These are phyloP conservation scores for Pichia pseudocactophila DNA, from an alignment of 805 yeast genomes.

Conservation along the genomic window DNA sequence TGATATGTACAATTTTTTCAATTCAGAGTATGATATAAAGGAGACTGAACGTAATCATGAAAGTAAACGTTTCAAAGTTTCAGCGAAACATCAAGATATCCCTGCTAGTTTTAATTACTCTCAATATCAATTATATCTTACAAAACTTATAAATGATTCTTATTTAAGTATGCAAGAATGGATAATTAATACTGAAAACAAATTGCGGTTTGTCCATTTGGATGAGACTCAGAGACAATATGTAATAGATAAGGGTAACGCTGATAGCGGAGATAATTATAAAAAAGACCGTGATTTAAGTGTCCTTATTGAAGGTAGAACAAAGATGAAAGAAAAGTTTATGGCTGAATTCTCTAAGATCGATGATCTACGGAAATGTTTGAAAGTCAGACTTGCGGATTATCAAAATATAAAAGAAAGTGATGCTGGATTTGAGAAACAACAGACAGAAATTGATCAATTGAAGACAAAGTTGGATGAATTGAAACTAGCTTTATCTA, in stretches of 20 bases:
- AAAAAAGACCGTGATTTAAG: slow-evolving; percentile 29
- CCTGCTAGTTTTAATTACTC: slow-evolving; percentile 12
- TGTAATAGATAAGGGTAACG: slow-evolving; percentile 31
- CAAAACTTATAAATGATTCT: slow-evolving; percentile 30
- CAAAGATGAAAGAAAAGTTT: slow-evolving; percentile 25
- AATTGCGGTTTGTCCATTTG: slow-evolving; percentile 21
- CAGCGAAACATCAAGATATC: background rate
- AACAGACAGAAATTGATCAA: slow-evolving; percentile 11
- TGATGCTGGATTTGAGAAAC: slow-evolving; percentile 3
- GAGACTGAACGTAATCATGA: background rate
- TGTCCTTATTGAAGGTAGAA: slow-evolving; percentile 22
- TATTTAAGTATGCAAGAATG: slow-evolving; percentile 23
- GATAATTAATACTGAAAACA: slow-evolving; percentile 15
- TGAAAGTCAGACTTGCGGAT: slow-evolving; percentile 10
- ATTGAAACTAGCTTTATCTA: slow-evolving; percentile 8
- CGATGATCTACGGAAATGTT: slow-evolving; percentile 3
- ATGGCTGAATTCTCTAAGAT: slow-evolving; percentile 20
- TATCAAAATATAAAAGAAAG: slow-evolving; percentile 7
- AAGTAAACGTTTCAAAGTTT: background rate
- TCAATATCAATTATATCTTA: slow-evolving; percentile 30
- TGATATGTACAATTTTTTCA: slow-evolving; percentile 14
- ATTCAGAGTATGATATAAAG: slow-evolving; percentile 7
- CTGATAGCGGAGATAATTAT: slow-evolving; percentile 33
- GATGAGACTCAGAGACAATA: slow-evolving; percentile 34
- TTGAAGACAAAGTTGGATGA: slow-evolving; percentile 9